Base-by-base conservation (phyloP, 805 yeast species). In the Cyberlindnera mississippiensis region DNA sequence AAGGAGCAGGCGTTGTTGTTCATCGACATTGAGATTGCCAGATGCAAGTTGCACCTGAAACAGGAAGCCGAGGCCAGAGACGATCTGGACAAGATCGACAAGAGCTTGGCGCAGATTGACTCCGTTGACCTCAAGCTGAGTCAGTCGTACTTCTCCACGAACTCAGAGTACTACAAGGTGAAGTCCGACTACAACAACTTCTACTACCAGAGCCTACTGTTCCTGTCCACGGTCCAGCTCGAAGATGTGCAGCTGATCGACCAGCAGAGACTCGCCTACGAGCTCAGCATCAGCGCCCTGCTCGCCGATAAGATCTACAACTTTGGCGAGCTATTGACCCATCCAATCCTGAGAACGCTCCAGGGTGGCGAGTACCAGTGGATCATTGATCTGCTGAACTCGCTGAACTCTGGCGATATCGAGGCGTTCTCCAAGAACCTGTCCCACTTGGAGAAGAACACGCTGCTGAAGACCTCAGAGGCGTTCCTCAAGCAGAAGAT, bases 241-340 rank as follows among this genome's bases (percentile, higher is more conserved):
- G 67, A 63, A 22, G 64, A 62, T 32, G 61, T 79, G 42, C 51
- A 69, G 10, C 31, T 45, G 11, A 51, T 58, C 28, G 72, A 68
- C 37, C 70, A 66, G 52, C 73, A 72, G 52, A 68, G 67, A 42
- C 62, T 81, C 38, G 85, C 87, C 2, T 79, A 80, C 55, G 95
- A 91, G 51, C 75, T 91, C 52, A 75, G 91, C 45, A 72, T 88
- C 35, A 81, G 96, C 26, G 98, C 97, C 0, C 68, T 93, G 45
- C 72, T 91, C 53, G 98, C 97, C 37, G 96, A 89, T 59, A 81
- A 78, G 56, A 86, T 91, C 53, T 93, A 88, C 71, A 93, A 91
- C 67, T 93, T 93, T 64, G 98, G 98, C 38, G 99, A 93, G 66
- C 75, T 93, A 49, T 74, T 93, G 46, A 79, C 89, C 61, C 98